Percentiles rank a stretch among this genome's conserved stretches.
These are phyloP conservation scores for Ogataea allantospora DNA, from an alignment of 805 yeast species.

Conservation along the genomic window DNA sequence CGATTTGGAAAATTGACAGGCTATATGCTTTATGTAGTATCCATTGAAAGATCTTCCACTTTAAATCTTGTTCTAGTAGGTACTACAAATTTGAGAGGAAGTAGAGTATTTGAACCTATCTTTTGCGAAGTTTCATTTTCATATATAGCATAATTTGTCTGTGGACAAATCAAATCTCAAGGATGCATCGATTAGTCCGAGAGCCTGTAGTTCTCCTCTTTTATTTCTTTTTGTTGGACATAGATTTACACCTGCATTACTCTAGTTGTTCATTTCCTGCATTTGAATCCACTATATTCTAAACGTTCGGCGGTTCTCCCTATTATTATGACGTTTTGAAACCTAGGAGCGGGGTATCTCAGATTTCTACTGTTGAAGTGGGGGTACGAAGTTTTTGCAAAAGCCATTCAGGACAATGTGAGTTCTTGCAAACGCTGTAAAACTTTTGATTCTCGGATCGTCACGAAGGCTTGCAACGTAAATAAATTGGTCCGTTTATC, in stretches of 20 bases:
- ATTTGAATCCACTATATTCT: not conserved
- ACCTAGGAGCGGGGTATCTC: constrained; percentile 2
- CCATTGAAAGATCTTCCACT: too few species aligned
- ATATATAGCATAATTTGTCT: too few species aligned
- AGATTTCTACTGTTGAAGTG: not conserved
- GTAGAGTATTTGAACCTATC: too few species aligned
- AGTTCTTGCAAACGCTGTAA: too few species aligned
- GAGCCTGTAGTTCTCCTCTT: constrained; percentile 4
- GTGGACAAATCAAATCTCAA: not conserved
- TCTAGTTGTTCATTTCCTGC: not conserved
- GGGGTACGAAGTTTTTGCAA: not conserved
- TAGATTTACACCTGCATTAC: constrained; percentile 5
- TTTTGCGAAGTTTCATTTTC: too few species aligned
- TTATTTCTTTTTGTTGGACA: constrained; percentile 9
- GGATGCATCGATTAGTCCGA: constrained; percentile 3
- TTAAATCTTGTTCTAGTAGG: too few species aligned
- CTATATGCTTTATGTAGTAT: too few species aligned
- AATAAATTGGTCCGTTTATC: not conserved
- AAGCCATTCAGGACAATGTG: too few species aligned
- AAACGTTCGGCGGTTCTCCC: not conserved
- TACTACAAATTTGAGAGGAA: too few species aligned
- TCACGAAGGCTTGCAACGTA: too few species aligned
- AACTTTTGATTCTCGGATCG: too few species aligned
- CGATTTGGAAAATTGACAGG: not conserved
- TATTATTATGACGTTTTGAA: not conserved